Evolutionary conservation across 1,139 yeast species (phyloP), one percentile per base, ranked within the genome.

Genomic region (Pichia sp.): DNA sequence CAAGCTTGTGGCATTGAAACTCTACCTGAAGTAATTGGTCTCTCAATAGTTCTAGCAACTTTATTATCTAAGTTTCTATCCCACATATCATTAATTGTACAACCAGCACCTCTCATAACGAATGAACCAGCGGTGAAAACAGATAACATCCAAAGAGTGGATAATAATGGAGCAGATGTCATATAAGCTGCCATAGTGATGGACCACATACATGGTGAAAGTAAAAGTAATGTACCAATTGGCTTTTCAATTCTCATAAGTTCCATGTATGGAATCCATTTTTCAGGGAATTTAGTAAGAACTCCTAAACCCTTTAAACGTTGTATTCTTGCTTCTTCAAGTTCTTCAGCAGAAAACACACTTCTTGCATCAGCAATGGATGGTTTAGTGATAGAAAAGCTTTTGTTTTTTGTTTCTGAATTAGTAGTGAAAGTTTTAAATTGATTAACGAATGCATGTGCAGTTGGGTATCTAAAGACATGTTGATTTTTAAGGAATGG

Each of bases 31-130:
- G 98, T 94, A 39, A 94, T 73, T 10, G 99, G 99, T 55, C 99
- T 71, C 57, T 81, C 87, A 46, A 81, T 75, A 0, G 98, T 90
- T 54, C 99, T 74, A 9, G 84, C 82, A 3, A 94, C 98, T 61
- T 87, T 77, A 51, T 75, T 73, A 58, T 94, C 99, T 45, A 90
- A 69, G 50, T 90, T 72, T 47, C 90, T 70, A 61, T 94, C 99
- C 61, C 82, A 69, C 43, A 90, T 70, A 63, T 94, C 99, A 59
- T 94, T 94, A 47, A 94, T 82, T 1, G 96, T 90, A 62, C 99
- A 94, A 0, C 98, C 99, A 2, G 97, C 97, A 34, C 97, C 97
- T 64, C 99, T 76, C 96, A 94, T 92, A 16, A 90, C 72, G 35
- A 90, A 60, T 0, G 97, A 78, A 11, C 99, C 99, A 3, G 82